Conservation (phyloP, 1,284 basidiomycete species). For the Ceraceosorus guamensis region DNA sequence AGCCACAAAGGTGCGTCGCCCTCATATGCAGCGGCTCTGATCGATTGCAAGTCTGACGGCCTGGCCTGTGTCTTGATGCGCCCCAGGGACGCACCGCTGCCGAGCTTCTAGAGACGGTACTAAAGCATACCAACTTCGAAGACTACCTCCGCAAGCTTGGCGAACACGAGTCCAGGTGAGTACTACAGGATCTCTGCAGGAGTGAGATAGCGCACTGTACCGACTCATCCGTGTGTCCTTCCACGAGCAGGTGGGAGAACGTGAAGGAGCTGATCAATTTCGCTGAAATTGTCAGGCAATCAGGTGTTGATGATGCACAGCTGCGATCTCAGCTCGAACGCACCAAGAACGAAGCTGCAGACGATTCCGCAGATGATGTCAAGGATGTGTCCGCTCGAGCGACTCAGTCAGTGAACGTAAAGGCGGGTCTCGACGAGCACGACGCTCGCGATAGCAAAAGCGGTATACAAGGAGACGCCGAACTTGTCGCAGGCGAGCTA, state of each 20-base stretch:
- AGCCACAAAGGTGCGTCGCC: background rate
- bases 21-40: background rate
- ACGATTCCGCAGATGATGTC: constrained; percentile 17
- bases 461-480: no score
- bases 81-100: constrained; percentile 57
- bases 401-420: no score
- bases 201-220: no score
- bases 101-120: constrained; percentile 60
- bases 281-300: constrained; percentile 22
- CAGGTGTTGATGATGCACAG: constrained; percentile 7
- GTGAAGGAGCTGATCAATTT: constrained; percentile 66
- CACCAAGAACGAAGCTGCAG: constrained; percentile 10
- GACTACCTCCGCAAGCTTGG: constrained; percentile 61
- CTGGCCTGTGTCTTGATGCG: no score
- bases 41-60: background rate
- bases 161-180: constrained; percentile 57
- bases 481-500: background rate
- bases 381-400: constrained; percentile 51
- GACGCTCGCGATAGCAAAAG: no score
- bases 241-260: constrained; percentile 79
- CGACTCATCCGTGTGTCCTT: no score
- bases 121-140: constrained; percentile 62
- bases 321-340: constrained; percentile 1
- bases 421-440: constrained; percentile 5
- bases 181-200: no score